Base-by-base conservation (phyloP, 306 rosid species). In the Cucurbita pepo region DNA sequence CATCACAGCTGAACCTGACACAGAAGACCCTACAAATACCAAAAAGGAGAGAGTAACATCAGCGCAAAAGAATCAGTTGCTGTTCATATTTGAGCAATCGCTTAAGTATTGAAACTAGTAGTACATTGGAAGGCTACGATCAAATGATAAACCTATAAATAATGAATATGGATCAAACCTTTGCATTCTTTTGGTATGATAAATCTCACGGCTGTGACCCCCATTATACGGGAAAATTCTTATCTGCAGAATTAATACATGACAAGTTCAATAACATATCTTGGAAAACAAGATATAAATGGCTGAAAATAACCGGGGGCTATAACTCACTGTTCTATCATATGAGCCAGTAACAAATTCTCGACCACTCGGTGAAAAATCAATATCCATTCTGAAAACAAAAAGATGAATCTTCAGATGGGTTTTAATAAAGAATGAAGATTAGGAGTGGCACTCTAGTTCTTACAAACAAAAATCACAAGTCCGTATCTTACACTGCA, bases 341-440 rank as follows among this genome's bases (percentile, higher is more conserved):
- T 94, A 91, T 72, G 99, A 91, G 61, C 97, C 99, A 55, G 99
- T 94, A 48, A 94, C 99, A 84, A 94, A 94, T 81, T 94, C 99
- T 65, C 97, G 88, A 45, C 99, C 99, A 75, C 96, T 89, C 80
- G 99, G 99, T 65, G 99, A 89, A 77, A 82, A 94, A 82, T 94
- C 97, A 73, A 94, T 87, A 77, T 91, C 99, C 97, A 91, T 85
- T 75, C 99, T 94, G 87, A 30, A 79, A 75, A 78, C 38, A 45
- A 51, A 19, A 22, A 15, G 6, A 36, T 6, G 2, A 62, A 61
- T 48, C 2, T 47, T 75, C 18, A 50, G 21, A 38, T 36, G 18
- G 37, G 52, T 18, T 38, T 41, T 51, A 12, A 21, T 1, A 5
- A n/a, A 51, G 37, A 12, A 52, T 30, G 37, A 61, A 48, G 51